phyloP scores from a whole-genome alignment of 257 asterid genomes.

The Avicennia marina region DNA sequence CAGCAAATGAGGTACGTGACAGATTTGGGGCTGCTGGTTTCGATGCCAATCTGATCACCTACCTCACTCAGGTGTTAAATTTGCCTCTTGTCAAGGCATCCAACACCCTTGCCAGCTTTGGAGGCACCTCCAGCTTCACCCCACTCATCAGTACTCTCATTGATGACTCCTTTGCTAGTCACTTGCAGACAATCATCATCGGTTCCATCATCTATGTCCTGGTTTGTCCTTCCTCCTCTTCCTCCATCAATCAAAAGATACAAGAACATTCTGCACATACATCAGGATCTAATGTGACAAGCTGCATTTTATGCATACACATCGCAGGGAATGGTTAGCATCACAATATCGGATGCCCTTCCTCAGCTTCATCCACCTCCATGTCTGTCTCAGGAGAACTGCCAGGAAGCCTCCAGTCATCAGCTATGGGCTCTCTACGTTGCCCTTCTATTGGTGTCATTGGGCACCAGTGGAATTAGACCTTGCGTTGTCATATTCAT shows the following conservation, averaged over 20 bases:
- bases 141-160: slow-evolving; percentile 70
- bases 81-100: slow-evolving; percentile 85
- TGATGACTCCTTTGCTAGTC: slow-evolving; percentile 69
- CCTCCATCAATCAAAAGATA: background rate
- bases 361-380: slow-evolving; percentile 75
- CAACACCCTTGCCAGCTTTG: slow-evolving; percentile 59
- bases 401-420: slow-evolving; percentile 56
- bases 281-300: too few relatives aligned
- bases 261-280: too few relatives aligned
- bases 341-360: slow-evolving; percentile 54
- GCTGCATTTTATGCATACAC: background rate
- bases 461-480: slow-evolving; percentile 75
- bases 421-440: slow-evolving; percentile 63
- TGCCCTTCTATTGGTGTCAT: slow-evolving; percentile 55
- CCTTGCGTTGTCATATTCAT: slow-evolving; percentile 82
- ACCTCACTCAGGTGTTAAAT: slow-evolving; percentile 63
- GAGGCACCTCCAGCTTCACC: slow-evolving; percentile 66
- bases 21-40: slow-evolving; percentile 70
- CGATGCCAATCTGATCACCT: slow-evolving; percentile 79
- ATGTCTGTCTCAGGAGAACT: slow-evolving; percentile 67
- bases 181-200: slow-evolving; percentile 66
- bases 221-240: slow-evolving; percentile 26
- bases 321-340: slow-evolving; percentile 62
- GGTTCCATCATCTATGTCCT: slow-evolving; percentile 58
- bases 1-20: slow-evolving; percentile 83